These are phyloP conservation scores for Pholiota conissans DNA, from an alignment of 768 basidiomycete species.

Conservation along the genomic window DNA sequence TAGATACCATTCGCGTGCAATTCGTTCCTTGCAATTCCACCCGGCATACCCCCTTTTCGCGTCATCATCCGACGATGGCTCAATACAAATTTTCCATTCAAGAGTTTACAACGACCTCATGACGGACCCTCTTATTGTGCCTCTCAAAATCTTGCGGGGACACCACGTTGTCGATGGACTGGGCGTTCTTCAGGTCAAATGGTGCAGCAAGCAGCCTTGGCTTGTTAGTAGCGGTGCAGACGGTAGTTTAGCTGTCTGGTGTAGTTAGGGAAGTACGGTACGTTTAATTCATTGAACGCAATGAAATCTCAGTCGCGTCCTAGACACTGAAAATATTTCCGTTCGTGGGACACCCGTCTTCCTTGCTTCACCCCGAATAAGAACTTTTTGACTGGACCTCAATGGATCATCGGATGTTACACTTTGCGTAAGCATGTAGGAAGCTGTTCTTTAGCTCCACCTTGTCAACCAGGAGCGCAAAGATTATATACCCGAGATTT, in stretches of 20 bases:
- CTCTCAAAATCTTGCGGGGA: slow-evolving; percentile 94
- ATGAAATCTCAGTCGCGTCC: neutral
- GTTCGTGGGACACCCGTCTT: neutral
- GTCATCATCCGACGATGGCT: slow-evolving; percentile 95
- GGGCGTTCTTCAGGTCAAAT: slow-evolving; percentile 88
- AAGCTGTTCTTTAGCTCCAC: neutral
- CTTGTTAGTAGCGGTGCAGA: slow-evolving; percentile 91
- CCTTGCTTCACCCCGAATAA: too few species aligned
- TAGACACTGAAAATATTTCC: neutral
- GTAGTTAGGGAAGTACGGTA: slow-evolving; percentile 44
- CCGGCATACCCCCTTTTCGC: slow-evolving; percentile 95
- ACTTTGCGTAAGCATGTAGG: neutral
- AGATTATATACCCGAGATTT: neutral
- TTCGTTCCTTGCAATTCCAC: slow-evolving; percentile 92
- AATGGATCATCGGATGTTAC: neutral
- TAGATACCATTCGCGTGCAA: slow-evolving; percentile 92
- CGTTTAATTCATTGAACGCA: neutral
- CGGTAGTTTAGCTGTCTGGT: slow-evolving; percentile 87
- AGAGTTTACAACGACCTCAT: slow-evolving; percentile 93
- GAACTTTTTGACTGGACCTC: neutral
- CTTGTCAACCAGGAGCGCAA: neutral
- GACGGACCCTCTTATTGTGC: slow-evolving; percentile 97
- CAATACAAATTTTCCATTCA: slow-evolving; percentile 95
- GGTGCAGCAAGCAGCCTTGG: slow-evolving; percentile 92
- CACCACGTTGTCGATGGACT: slow-evolving; percentile 83